Percentiles rank a stretch among this genome's conserved stretches.
Conservation (phyloP, 768 basidiomycete genomes). For the Leccinum fibrillosum region DNA sequence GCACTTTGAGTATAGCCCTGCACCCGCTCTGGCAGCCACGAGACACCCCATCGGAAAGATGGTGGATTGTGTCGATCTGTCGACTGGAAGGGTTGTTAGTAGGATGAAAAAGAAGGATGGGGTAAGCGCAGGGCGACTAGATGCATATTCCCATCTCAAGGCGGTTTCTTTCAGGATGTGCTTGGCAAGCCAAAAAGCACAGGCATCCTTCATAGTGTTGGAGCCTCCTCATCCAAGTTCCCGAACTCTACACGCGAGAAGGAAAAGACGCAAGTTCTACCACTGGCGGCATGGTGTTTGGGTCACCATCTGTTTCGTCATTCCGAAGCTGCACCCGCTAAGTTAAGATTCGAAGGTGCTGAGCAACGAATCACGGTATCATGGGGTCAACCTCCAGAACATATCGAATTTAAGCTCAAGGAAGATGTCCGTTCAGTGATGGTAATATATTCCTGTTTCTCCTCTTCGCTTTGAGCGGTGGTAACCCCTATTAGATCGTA, state of each 20-base stretch:
- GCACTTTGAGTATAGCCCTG: constrained; percentile 6
- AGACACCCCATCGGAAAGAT: not conserved
- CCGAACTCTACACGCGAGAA: constrained; percentile 13
- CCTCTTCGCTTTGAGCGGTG: constrained; percentile 3
- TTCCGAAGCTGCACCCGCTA: constrained; percentile 8
- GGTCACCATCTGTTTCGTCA: constrained; percentile 19
- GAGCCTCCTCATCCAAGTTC: constrained; percentile 29
- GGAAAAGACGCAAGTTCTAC: constrained; percentile 10
- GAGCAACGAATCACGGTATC: constrained; percentile 10
- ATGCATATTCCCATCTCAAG: constrained; percentile 2
- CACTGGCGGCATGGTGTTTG: constrained; percentile 28
- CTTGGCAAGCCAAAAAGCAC: not conserved
- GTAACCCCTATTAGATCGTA: constrained; percentile 21
- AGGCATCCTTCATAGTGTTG: constrained; percentile 14
- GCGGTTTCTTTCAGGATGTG: constrained; percentile 6
- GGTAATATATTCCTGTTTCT: constrained; percentile 10
- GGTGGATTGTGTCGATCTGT: constrained; percentile 8
- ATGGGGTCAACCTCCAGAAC: constrained; percentile 6
- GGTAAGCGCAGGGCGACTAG: constrained; percentile 15
- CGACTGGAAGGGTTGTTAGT: not conserved
- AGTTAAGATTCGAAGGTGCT: constrained; percentile 12
- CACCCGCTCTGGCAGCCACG: constrained; percentile 3
- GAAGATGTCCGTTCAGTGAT: constrained; percentile 9
- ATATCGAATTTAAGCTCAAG: constrained; percentile 15
- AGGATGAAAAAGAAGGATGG: constrained; percentile 26